Evolutionary conservation across 345 rosid species (phyloP), one percentile per base, ranked within the genome.

Genomic region (Rubroshorea leprosula): DNA sequence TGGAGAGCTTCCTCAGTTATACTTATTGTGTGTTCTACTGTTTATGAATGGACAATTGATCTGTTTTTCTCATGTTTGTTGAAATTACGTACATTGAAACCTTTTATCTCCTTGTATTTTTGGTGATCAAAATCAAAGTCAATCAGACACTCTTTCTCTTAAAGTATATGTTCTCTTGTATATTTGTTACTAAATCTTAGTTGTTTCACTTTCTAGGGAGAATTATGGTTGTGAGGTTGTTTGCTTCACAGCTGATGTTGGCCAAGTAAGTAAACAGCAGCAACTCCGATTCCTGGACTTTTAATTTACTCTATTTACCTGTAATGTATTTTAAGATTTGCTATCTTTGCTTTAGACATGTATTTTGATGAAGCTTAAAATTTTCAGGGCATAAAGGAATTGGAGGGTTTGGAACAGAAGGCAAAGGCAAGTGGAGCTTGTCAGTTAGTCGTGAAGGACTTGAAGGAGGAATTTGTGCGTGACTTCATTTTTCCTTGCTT

Each of bases 221-320:
- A 93, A 87, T 56, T 93, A 93, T 71, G 94, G 94, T n/a, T 93
- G 97, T 60, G 97, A 93, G 75, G 99, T 93, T 75, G 99, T 93
- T 60, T 93, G 99, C 80, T 93, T 93, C 76, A 93, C 99, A 6
- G 97, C 96, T 0, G 97, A 93, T 66, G 99, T 93, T 76, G 99
- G 97, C 52, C 99, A 93, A 78, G 99, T 89, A 83, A 61, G 73
- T 55, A 43, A 59, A 15, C 19, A 38, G 12, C 24, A 52, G 39
- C 53, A 22, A 31, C 6, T 43, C 41, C 26, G 22, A n/a, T 49
- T 19, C 11, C 26, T 15, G 24, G 53, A 15, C 19, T 3, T 35
- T 27, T 6, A 38, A 20, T 26, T 43, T 54, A 54, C 46, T 31
- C 44, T 51, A 14, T 55, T 23, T 44, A 7, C 22, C 51, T 49